Base-by-base conservation (phyloP, 495 filamentous ascomycete genomes). In the Aspergillus coremiiformis region DNA sequence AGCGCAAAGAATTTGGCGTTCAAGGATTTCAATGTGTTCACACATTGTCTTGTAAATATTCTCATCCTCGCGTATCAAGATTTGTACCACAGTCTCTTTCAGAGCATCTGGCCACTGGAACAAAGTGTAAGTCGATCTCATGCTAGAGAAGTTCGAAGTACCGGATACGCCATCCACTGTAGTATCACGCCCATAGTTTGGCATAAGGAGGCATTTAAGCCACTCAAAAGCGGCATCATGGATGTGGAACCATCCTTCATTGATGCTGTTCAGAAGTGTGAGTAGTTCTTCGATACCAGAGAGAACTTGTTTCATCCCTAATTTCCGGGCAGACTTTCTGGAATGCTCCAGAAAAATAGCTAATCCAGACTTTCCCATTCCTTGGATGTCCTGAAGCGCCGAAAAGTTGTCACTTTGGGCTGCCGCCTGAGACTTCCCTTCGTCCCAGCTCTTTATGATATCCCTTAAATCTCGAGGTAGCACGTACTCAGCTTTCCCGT, bases 301-400 rank as follows among this genome's bases (percentile, higher is more conserved):
- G 24, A 91, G 79, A 0, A 66, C 58, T 15, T 79, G 67, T 17
- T 71, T 73, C n/a, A 74, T 65, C 1, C 66, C 60, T 6, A 71
- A 60, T 51, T 80, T 80, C 56, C 77, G 76, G 9, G 75, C 66
- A 10, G 78, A 76, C 11, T 82, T 77, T 48, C 84, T 87, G 1
- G 88, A 83, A 59, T 91, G 83, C 46, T 90, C 87, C 5, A 92
- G 75, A 53, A 95, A 93, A 4, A 87, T 82, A 12, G 85, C 79
- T 9, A 92, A 68, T 61, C 85, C 65, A 68, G 81, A 58, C 69
- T 70, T 74, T 74, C 79, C 59, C 66, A 74, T 57, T n/a, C 69
- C 64, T 29, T 60, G 67, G 26, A 70, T 64, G 44, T 68, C 60
- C 69, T 76, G 56, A 64, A 78, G 32, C 61, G 70, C 39, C 60